phyloP scores from a whole-genome alignment of 106 monocot genomes.

The Chionographis japonica region DNA sequence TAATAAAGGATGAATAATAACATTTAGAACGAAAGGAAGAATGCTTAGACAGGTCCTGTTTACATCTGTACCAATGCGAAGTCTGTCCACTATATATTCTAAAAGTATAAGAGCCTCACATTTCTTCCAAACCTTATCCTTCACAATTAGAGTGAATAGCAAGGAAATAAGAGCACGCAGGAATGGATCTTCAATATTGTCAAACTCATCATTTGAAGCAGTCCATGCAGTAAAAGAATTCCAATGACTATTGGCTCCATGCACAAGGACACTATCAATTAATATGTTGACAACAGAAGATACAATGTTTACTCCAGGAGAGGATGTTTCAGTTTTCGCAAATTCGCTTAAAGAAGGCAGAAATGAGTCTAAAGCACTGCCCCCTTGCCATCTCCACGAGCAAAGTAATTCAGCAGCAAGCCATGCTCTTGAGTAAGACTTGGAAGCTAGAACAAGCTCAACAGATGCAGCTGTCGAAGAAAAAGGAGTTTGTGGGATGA shows the following conservation, averaged over 20 bases:
- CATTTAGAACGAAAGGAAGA: conserved; percentile 72
- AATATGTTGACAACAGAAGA: conserved; percentile 47
- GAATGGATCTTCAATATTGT: conserved; percentile 61
- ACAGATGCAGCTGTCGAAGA: conserved; percentile 4
- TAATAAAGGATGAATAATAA: conserved; percentile 40
- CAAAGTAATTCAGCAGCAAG: conserved; percentile 92
- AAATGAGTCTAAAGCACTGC: conserved; percentile 49
- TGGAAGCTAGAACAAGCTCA: conserved; percentile 14
- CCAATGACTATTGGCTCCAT: conserved; percentile 27
- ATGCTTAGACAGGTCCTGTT: conserved; percentile 59
- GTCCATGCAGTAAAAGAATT: conserved; percentile 62
- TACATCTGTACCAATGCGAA: conserved; percentile 27
- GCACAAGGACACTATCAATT: conserved; percentile 53
- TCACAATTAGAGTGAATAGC: conserved; percentile 40
- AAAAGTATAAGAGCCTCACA: conserved; percentile 55
- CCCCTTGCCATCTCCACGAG: conserved; percentile 75
- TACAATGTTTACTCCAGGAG: conserved; percentile 15
- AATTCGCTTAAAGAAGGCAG: conserved; percentile 54
- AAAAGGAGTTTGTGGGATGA: conserved; percentile 13
- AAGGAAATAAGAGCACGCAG: conserved; percentile 70
- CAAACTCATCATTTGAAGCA: conserved; percentile 58
- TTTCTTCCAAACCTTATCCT: conserved; percentile 44
- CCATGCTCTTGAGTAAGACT: conserved; percentile 60
- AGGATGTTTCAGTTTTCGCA: conserved; percentile 27
- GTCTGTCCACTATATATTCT: conserved; percentile 41